Evolutionary conservation across 352 stramenopile genomes (phyloP).

Genomic region (Labyrinthula sp.): DNA sequence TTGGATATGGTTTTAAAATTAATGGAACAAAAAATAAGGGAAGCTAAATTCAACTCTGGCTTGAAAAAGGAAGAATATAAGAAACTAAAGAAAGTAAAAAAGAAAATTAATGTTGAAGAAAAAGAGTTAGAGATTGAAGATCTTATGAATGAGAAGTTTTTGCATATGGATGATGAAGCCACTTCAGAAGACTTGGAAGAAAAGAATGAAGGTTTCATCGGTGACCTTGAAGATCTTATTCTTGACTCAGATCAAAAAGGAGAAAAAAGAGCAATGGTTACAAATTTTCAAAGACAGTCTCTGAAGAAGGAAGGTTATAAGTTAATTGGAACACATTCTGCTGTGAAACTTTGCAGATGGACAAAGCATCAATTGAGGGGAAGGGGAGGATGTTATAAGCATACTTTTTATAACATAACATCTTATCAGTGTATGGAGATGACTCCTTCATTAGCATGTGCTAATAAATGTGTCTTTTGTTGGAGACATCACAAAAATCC

Average conservation of each 20-base stretch:
- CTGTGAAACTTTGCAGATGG: conserved; percentile 94
- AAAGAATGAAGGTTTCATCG: conserved; percentile 32
- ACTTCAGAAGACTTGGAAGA: conserved; percentile 20
- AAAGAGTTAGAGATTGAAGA: conserved; percentile 35
- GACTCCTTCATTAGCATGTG: conserved; percentile 82
- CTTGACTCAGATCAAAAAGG: conserved; percentile 1
- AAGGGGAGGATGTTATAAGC: conserved; percentile 90
- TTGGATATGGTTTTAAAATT: conserved; percentile 53
- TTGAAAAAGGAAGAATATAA: too few relatives aligned
- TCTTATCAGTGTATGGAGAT: conserved; percentile 97
- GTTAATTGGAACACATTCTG: conserved; percentile 87
- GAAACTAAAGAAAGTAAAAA: too few relatives aligned
- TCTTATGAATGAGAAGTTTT: conserved; percentile 54
- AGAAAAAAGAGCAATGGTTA: conserved; percentile 64
- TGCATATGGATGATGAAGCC: conserved; percentile 29
- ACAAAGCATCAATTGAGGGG: conserved; percentile 91
- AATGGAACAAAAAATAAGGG: conserved; percentile 52
- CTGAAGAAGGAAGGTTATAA: conserved; percentile 94
- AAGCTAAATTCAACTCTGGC: too few relatives aligned
- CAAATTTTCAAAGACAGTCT: conserved; percentile 66
- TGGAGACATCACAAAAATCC: conserved; percentile 98
- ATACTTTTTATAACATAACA: conserved; percentile 95
- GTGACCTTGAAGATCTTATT: conserved; percentile 26
- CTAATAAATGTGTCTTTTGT: conserved; percentile 83
- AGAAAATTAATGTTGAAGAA: conserved; percentile 32